Conservation (phyloP, 139 green algal species). For the Picochlorum sp. region DNA sequence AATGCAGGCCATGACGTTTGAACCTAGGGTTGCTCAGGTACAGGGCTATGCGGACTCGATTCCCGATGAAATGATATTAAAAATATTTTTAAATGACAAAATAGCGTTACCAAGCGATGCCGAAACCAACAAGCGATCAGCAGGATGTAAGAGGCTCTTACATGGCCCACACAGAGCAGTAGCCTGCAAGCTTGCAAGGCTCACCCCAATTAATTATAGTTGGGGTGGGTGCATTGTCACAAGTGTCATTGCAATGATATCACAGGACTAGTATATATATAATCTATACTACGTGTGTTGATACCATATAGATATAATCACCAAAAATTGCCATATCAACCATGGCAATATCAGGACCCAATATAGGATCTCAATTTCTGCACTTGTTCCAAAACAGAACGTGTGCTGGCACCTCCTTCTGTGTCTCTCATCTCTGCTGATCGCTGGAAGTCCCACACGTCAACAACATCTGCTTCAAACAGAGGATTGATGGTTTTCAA, state of each 20-base stretch:
- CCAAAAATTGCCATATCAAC: slow-evolving; percentile 1
- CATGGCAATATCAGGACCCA: neutral
- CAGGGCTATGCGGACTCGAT: neutral
- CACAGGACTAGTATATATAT: too few species aligned
- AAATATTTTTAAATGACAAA: too few species aligned
- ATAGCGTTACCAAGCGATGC: too few species aligned
- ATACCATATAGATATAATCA: neutral
- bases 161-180: too few species aligned
- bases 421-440: slow-evolving; percentile 86
- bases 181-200: too few species aligned
- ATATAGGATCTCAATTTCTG: slow-evolving; percentile 61
- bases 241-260: too few species aligned
- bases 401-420: slow-evolving; percentile 78
- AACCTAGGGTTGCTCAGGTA: too few species aligned
- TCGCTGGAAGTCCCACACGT: slow-evolving; percentile 80
- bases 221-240: too few species aligned
- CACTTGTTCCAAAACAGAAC: slow-evolving; percentile 84
- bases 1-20: too few species aligned
- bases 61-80: neutral
- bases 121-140: too few species aligned
- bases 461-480: slow-evolving; percentile 79
- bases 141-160: too few species aligned
- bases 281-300: neutral
- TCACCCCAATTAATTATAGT: too few species aligned
- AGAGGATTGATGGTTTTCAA: slow-evolving; percentile 75